Evolutionary conservation across 148 eudicot genomes (phyloP), one percentile per base, ranked within the genome.

Genomic region (Cornus suecica): DNA sequence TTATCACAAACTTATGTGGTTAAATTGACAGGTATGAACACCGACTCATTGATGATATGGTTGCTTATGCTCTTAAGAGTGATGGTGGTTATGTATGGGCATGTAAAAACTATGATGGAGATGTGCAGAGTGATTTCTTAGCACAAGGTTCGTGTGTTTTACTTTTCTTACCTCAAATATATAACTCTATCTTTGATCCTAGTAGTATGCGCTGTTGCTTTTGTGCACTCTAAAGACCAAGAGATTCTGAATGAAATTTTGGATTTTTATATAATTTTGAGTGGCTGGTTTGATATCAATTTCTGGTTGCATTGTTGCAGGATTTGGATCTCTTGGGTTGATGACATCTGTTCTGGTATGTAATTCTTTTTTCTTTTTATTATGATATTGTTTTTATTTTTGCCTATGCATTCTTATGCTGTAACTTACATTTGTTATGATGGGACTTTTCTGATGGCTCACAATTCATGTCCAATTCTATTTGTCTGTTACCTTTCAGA

Each of bases 51-150:
- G 98, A 94, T 75, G 98, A 91, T 82, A 94, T 94, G 98, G 98
- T 94, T 88, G 98, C 98, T 66, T 94, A 91, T 83, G 93, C 97
- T 76, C 88, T 94, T 65, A 94, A 94, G 88, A 94, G 98, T 70
- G 98, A 91, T 32, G 98, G 98, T 65, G 98, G 88, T 74, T 94
- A 91, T 84, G 98, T 94, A 28, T 92, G 98, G 98, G 98, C 98
- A 62, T 94, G 98, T 93, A 94, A 94, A 80, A 94, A 94, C 84
- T 94, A 92, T 82, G 98, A 94, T 76, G 97, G 98, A 25, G 98
- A 94, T 85, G 98, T 94, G 42, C 97, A 92, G 81, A 94, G 98
- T 87, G 98, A 94, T 86, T 90, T 94, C 78, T 80, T 94, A 61
- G 97, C 98, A 25, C 98, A 91, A 87, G 97, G 98, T 94, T 63